Conservation (phyloP, 1,139 yeast genomes). For the Hyphopichia khmerensis region DNA sequence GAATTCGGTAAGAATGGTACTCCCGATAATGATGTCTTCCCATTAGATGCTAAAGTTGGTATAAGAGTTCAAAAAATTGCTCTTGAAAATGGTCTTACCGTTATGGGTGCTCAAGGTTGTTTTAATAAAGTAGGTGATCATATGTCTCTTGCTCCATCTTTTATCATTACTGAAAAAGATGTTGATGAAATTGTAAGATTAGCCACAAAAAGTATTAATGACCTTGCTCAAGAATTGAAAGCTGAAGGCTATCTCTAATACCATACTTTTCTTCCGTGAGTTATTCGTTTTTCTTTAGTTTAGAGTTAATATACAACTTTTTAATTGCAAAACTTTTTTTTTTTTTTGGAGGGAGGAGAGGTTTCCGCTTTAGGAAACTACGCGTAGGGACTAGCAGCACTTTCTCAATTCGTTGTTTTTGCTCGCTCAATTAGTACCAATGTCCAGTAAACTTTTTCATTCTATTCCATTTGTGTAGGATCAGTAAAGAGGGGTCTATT, state of each 20-base stretch:
- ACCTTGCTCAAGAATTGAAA: conserved; percentile 15
- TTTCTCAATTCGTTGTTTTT: too few species aligned
- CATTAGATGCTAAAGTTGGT: conserved; percentile 45
- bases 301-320: too few species aligned
- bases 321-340: too few species aligned
- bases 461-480: too few species aligned
- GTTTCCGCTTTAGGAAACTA: neutral
- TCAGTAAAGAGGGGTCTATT: too few species aligned
- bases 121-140: conserved; percentile 47
- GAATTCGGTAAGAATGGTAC: conserved; percentile 39
- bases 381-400: neutral
- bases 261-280: too few species aligned
- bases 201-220: conserved; percentile 18
- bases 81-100: conserved; percentile 41
- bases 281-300: too few species aligned
- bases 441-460: too few species aligned
- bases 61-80: conserved; percentile 32
- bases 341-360: too few species aligned
- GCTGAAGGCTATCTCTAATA: conserved; percentile 8
- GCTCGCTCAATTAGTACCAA: too few species aligned
- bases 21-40: conserved; percentile 34
- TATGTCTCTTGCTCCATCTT: conserved; percentile 51
- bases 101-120: conserved; percentile 47
- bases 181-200: conserved; percentile 41
- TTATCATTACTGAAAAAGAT: conserved; percentile 43